Base-by-base conservation (phyloP, 2,329 filamentous ascomycete species). In the Trichoderma brevicompactum region DNA sequence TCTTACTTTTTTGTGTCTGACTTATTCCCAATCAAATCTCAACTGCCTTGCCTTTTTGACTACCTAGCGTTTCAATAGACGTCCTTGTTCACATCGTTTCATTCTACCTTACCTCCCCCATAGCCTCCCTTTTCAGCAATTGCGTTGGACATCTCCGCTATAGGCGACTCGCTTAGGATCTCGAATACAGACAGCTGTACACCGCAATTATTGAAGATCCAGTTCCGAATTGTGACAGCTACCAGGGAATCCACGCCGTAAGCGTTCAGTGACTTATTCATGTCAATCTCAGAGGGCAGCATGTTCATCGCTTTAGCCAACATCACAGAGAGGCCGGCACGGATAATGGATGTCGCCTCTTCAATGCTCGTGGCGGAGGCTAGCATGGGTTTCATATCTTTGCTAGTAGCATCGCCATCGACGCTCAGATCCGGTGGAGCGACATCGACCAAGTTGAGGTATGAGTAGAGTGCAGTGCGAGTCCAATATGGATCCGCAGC, bases 401-500 rank as follows among this genome's bases (percentile, higher is more conserved):
- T 64, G 10, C 65, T 67, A 7, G 58, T 58, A 5, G 71, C 64
- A 4, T 61, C 68, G n/a, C 58, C 50, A 10, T 70, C 62, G 9
- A 67, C 61, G 3, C 69, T 32, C 28, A 77, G 66, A 52, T 75
- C 72, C 0, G 73, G 70, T 3, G 72, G 67, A 1, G 77, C 79
- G 68, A 82, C 74, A 69, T 86, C 83, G 4, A 85, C 74, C 28
- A 79, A 71, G 66, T 82, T 81, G 50, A 87, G 77, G 61, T 80
- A 77, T 2, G 78, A 74, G 65, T 83, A 86, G 43, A 84, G 74
- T 0, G 82, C 78, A 0, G 81, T 82, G 6, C 78, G 79, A 9
- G 81, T 77, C 83, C 83, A 86, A 72, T 84, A 86, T 0, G 84
- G 82, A 66, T 86, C 83, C 0, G 79, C 76, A 0, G 82, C 80